Conservation (phyloP, 768 basidiomycete genomes). For the Phlebiopsis flavidoalba region DNA sequence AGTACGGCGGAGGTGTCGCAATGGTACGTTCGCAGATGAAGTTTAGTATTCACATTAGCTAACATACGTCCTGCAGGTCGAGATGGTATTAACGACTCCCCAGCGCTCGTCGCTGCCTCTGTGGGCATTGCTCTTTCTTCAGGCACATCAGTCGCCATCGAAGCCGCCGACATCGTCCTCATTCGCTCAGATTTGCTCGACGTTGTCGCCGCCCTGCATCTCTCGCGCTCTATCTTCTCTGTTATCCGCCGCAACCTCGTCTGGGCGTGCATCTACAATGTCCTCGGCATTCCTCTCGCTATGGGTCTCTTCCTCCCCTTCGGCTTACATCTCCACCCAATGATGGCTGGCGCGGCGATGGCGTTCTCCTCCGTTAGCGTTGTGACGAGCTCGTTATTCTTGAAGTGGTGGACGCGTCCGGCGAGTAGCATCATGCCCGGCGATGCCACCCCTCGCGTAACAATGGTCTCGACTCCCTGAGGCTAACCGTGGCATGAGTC, state of each 20-base stretch:
- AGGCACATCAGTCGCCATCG: constrained; percentile 95
- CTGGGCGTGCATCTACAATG: constrained; percentile 95
- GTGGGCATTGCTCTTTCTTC: constrained; percentile 96
- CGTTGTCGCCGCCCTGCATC: constrained; percentile 93
- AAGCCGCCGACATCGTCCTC: constrained; percentile 96
- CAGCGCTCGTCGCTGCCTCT: constrained; percentile 91
- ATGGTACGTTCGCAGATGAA: constrained; percentile 56
- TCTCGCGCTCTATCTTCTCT: constrained; percentile 82
- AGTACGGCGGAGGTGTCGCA: constrained; percentile 69
- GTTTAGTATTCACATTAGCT: neutral
- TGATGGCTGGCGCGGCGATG: constrained; percentile 99
- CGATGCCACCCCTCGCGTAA: constrained; percentile 31
- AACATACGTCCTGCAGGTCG: constrained; percentile 54
- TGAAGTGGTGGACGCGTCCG: constrained; percentile 83
- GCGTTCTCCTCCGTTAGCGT: constrained; percentile 96
- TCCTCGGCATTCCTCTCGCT: constrained; percentile 91
- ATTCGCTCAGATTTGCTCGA: constrained; percentile 97
- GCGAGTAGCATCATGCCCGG: constrained; percentile 65
- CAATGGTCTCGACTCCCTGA: constrained; percentile 37
- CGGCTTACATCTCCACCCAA: constrained; percentile 91
- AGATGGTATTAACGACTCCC: constrained; percentile 98
- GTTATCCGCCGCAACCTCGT: constrained; percentile 91
- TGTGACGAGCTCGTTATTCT: constrained; percentile 80
- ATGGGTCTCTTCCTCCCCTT: constrained; percentile 96
- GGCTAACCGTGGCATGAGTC: constrained; percentile 37